Base-by-base conservation (phyloP, 208 protist species). In the Naegleria fowleri region DNA sequence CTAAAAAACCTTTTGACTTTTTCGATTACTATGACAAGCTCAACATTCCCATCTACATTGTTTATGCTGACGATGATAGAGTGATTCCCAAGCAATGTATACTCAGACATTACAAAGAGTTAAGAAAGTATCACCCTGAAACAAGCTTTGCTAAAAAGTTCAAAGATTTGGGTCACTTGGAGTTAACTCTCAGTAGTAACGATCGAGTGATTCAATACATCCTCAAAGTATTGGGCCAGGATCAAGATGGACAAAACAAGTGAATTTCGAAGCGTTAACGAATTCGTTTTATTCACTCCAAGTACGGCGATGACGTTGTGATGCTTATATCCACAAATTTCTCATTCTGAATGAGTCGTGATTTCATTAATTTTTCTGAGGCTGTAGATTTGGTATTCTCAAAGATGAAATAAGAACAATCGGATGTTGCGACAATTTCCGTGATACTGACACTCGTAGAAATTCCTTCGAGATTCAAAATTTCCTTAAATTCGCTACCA, bases 41-140 rank as follows among this genome's bases (percentile, higher is more conserved):
- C n/a, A 55, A 94, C 89, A 93, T 94, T 48, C 93, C 93, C 79
- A 75, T 94, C 88, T 75, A 93, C 13, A 94, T 94, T 84, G 43
- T 93, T 6, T 93, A 92, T 85, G 92, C 87, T 40, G 39, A 93
- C 29, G 88, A 94, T 40, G 93, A 94, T 86, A 93, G 59, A 58
- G 88, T 94, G 25, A 94, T 94, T 52, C 88, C 92, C 36, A 85
- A 38, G 5, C 16, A 89, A 43, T 38, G 36, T 89, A 41, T 89
- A 5, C 5, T 89, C 19, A 6, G n/a, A 11, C 86, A 89, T 25
- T 55, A 38, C 9, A 89, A 38, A 19, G 33, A 33, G 5, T 41
- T 89, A 19, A 9, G 15, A 33, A 89, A 89, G n/a, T 67, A 36
- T 40, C 86, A 89, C 13, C 40, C 84, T 15, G 22, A 87, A 33